Evolutionary conservation across 2,329 filamentous ascomycete species (phyloP).

Genomic region (Phyllosticta paracitricarpa): DNA sequence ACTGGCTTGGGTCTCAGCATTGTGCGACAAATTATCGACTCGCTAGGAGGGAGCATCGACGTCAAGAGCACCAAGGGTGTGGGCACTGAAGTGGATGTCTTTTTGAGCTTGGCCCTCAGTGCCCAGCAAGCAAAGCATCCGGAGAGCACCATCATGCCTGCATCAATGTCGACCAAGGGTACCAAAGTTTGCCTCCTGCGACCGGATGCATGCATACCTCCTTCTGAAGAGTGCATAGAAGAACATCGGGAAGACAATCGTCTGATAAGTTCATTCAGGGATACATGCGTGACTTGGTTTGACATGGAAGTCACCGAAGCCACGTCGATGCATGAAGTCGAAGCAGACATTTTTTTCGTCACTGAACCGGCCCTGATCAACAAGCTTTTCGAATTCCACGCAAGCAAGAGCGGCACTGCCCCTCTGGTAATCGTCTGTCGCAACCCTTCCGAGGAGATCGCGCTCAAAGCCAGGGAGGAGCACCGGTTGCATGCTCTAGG

Average conservation of each 20-base stretch:
- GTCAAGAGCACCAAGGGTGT: slow-evolving; percentile 24
- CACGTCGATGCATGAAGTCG: neutral
- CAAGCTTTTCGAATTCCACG: slow-evolving; percentile 9
- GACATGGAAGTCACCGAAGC: slow-evolving; percentile 8
- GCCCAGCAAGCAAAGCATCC: slow-evolving; percentile 4
- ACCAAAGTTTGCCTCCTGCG: slow-evolving; percentile 1
- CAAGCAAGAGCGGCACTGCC: slow-evolving; percentile 4
- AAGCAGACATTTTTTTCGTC: slow-evolving; percentile 7
- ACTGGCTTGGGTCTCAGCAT: slow-evolving; percentile 30
- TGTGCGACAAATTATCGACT: slow-evolving; percentile 27
- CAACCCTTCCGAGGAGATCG: slow-evolving; percentile 7
- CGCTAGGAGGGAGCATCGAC: slow-evolving; percentile 27
- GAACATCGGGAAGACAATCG: neutral
- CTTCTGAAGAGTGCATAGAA: neutral
- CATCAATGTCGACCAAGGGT: neutral
- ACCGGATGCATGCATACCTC: neutral
- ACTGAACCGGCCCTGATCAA: slow-evolving; percentile 3
- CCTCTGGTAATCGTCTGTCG: slow-evolving; percentile 8
- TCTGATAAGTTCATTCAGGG: slow-evolving; percentile 4
- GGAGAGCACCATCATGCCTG: slow-evolving; percentile 1
- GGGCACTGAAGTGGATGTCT: slow-evolving; percentile 25
- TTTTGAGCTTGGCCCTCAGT: neutral
- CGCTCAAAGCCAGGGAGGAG: slow-evolving; percentile 2
- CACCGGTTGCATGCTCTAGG: slow-evolving; percentile 7
- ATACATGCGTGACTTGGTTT: slow-evolving; percentile 9